These are phyloP conservation scores for Scheffersomyces lignosus DNA, from an alignment of 805 yeast species.

Conservation along the genomic window DNA sequence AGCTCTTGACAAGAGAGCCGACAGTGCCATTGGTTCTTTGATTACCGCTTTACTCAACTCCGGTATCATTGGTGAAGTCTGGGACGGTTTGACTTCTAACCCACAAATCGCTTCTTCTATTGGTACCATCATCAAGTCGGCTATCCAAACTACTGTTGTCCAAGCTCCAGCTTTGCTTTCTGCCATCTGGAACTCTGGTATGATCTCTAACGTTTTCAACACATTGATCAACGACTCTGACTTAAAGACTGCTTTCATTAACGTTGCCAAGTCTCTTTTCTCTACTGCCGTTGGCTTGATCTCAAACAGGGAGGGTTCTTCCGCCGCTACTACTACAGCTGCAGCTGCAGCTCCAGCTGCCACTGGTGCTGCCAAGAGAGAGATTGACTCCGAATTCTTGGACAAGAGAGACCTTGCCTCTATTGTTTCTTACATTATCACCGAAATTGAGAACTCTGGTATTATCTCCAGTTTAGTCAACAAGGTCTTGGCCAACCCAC, in stretches of 20 bases:
- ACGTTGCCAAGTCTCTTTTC: slow-evolving; percentile 34
- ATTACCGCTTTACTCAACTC: slow-evolving; percentile 36
- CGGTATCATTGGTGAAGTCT: slow-evolving; percentile 38
- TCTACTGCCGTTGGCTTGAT: slow-evolving; percentile 31
- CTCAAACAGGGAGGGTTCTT: slow-evolving; percentile 6
- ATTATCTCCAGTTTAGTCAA: slow-evolving; percentile 28
- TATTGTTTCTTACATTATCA: slow-evolving; percentile 27
- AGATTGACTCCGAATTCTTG: slow-evolving; percentile 25
- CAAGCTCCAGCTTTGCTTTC: slow-evolving; percentile 42
- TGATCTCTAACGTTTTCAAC: slow-evolving; percentile 31
- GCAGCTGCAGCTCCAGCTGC: slow-evolving; percentile 14
- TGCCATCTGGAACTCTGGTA: slow-evolving; percentile 44
- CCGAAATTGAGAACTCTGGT: slow-evolving; percentile 35
- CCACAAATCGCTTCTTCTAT: slow-evolving; percentile 26
- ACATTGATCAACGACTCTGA: slow-evolving; percentile 30
- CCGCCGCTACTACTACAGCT: slow-evolving; percentile 13
- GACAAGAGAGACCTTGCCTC: slow-evolving; percentile 37
- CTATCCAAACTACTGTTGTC: slow-evolving; percentile 33
- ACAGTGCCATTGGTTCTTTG: slow-evolving; percentile 34
- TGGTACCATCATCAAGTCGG: slow-evolving; percentile 26
- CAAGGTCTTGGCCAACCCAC: slow-evolving; percentile 40
- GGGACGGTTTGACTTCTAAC: slow-evolving; percentile 34
- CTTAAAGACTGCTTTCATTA: slow-evolving; percentile 33
- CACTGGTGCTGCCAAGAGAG: slow-evolving; percentile 12
- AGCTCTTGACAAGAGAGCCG: slow-evolving; percentile 36